Percentiles rank a stretch among this genome's conserved stretches.
Evolutionary conservation across 148 eudicot genomes (phyloP).

Genomic region (Dianthus caryophyllus): DNA sequence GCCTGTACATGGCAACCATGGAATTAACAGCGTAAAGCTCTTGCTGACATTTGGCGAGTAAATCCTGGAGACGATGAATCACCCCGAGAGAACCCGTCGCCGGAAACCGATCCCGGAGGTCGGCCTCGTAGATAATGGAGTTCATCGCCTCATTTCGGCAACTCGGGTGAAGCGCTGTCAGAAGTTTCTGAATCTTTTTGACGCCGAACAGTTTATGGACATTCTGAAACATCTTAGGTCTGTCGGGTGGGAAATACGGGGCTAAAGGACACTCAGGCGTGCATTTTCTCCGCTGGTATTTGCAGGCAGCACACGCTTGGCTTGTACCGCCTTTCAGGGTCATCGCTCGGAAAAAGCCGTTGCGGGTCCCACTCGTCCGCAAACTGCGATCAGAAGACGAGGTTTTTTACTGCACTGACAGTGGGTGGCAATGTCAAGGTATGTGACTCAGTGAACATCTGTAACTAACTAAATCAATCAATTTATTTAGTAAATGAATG

Average conservation of each 20-base stretch:
- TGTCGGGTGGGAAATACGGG: conserved; percentile 79
- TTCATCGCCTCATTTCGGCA: conserved; percentile 58
- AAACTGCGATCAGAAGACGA: not conserved
- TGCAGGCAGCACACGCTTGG: conserved; percentile 95
- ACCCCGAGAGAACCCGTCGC: conserved; percentile 52
- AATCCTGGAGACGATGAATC: conserved; percentile 28
- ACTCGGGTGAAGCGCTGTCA: conserved; percentile 33
- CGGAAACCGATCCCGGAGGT: conserved; percentile 53
- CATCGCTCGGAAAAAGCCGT: conserved; percentile 30
- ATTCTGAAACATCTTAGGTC: conserved; percentile 56
- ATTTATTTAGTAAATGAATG: too few species aligned
- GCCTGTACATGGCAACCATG: conserved; percentile 37
- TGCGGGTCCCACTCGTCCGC: not conserved
- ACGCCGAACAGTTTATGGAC: conserved; percentile 85
- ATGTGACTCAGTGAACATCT: not conserved
- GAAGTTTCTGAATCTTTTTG: conserved; percentile 55
- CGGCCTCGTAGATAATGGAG: conserved; percentile 63
- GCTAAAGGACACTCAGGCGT: conserved; percentile 63
- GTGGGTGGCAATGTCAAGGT: not conserved
- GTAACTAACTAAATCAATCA: too few species aligned
- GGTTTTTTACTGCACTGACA: not conserved
- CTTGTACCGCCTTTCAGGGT: conserved; percentile 82
- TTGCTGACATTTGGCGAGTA: conserved; percentile 36
- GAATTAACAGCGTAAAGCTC: conserved; percentile 44
- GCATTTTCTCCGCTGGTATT: conserved; percentile 73